Conservation (phyloP, 768 basidiomycete species). For the Kwoniella dendrophila region DNA sequence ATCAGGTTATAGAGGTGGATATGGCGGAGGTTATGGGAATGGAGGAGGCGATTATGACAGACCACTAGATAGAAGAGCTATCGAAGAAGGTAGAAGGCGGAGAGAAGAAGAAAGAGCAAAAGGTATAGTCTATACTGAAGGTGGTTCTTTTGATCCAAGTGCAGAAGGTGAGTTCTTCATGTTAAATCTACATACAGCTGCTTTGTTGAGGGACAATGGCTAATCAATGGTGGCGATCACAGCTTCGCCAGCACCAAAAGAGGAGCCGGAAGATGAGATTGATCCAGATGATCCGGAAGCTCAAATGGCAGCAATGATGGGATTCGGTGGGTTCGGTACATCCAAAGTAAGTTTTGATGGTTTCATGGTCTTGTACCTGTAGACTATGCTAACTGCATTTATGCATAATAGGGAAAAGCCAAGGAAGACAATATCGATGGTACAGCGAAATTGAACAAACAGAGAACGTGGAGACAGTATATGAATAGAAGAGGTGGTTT, state of each 20-base stretch:
- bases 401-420: constrained; percentile 59
- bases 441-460: constrained; percentile 61
- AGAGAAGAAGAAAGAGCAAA: constrained; percentile 51
- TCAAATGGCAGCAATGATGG: constrained; percentile 89
- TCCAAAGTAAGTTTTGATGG: constrained; percentile 79
- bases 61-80: constrained; percentile 51
- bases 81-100: constrained; percentile 52
- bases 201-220: not conserved
- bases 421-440: constrained; percentile 59
- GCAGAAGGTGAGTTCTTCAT: constrained; percentile 24
- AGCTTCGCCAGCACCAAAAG: constrained; percentile 17
- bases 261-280: constrained; percentile 22
- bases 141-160: constrained; percentile 16
- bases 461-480: constrained; percentile 92
- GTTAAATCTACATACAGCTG: not conserved
- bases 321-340: constrained; percentile 78
- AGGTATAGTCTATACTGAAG: constrained; percentile 34
- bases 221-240: not conserved
- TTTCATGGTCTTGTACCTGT: not conserved
- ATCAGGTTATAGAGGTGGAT: constrained; percentile 10
- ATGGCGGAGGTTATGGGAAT: constrained; percentile 10
- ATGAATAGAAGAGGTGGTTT: constrained; percentile 75
- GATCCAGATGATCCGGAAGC: constrained; percentile 26
- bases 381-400: constrained; percentile 1
- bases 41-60: constrained; percentile 31